Evolutionary conservation across 352 stramenopile species (phyloP), one percentile per base, ranked within the genome.

Genomic region (Blastocystis sp.): DNA sequence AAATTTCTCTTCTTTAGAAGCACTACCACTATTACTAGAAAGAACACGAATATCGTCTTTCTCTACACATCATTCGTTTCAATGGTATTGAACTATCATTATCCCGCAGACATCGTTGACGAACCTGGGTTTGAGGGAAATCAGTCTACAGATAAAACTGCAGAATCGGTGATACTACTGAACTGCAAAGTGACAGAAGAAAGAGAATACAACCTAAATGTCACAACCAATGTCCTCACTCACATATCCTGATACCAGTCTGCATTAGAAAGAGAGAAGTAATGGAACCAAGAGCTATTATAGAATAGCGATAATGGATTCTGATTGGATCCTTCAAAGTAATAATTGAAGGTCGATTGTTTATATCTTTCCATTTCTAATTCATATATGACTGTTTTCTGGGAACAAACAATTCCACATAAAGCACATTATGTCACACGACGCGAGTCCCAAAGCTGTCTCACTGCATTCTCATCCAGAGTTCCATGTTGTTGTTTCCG

Each of bases 371-470:
- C 16, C 16, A 58, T 58, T n/a, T 16, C n/a, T n/a, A 58, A 58
- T 58, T n/a, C 16, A 58, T n/a, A n/a, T n/a, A n/a, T 0, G n/a
- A 58, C 16, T 58, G n/a, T n/a, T 58, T 58, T n/a, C 42, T 92
- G 86, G 69, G 92, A 85, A 14, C 92, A 90, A 29, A 94, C 89
- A 78, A 93, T 90, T 52, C 93, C 89, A 78, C 94, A 92, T 71
- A 93, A 92, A 27, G 93, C 90, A 94, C 65, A 37, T 92, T 94
- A 69, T 94, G 91, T 24, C 92, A 91, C 86, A 93, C 93, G 51
- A 89, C 91, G 88, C 94, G 92, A 39, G 94, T 93, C n/a, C 92
- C 91, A 89, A 91, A 94, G 81, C 93, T 90, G 86, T 93, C 93
- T 87, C 56, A 43, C 24, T 39, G 14, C 7, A 39, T 43, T 21